Evolutionary conservation across 202 grass and related monocot genomes (phyloP).

Genomic region (Carex arenaria): DNA sequence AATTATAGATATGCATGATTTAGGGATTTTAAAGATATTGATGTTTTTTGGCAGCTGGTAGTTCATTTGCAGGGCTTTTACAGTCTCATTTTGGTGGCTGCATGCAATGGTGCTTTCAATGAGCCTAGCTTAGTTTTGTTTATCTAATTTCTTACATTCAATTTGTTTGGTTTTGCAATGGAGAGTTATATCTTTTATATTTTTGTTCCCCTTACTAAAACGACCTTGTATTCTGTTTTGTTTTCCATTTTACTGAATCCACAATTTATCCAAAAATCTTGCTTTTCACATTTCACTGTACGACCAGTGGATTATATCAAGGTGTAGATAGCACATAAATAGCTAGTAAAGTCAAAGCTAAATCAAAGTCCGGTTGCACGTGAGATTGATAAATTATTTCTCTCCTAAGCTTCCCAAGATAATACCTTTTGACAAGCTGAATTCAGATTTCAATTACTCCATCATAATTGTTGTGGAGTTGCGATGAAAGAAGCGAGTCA

Average conservation of each 20-base stretch:
- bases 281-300: background rate
- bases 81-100: background rate
- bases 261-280: background rate
- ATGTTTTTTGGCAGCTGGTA: background rate
- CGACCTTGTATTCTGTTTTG: no score
- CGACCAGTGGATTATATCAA: background rate
- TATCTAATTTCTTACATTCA: background rate
- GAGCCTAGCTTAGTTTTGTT: background rate
- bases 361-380: conserved; percentile 5
- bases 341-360: background rate
- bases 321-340: background rate
- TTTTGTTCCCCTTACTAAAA: no score
- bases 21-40: background rate
- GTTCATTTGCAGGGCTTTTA: background rate
- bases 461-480: background rate
- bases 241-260: no score
- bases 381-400: background rate
- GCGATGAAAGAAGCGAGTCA: background rate
- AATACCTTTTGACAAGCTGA: background rate
- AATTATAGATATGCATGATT: background rate
- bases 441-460: background rate
- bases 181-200: no score
- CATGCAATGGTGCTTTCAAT: background rate
- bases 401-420: conserved; percentile 3
- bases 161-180: no score